Percentiles rank a stretch among this genome's conserved stretches.
Evolutionary conservation across 2,329 filamentous ascomycete species (phyloP).

Genomic region (Scytalidium sp.): DNA sequence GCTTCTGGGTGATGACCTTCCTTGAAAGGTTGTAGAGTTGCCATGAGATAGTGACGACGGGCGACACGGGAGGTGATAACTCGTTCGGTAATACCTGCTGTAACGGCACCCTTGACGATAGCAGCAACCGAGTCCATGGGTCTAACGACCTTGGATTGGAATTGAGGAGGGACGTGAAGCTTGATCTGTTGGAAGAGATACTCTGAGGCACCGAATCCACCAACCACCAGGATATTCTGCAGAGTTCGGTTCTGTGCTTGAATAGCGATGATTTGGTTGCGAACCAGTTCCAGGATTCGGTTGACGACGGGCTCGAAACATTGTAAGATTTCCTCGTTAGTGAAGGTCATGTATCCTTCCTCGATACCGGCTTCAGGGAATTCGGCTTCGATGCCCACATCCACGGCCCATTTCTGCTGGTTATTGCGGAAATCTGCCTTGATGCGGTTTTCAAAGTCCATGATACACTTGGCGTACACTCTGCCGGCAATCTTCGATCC

Average conservation of each 20-base stretch:
- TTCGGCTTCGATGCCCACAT: slow-evolving; percentile 97
- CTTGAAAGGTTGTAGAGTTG: slow-evolving; percentile 96
- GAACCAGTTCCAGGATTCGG: slow-evolving; percentile 89
- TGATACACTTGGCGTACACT: slow-evolving; percentile 98
- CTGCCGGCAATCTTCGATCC: slow-evolving; percentile 96
- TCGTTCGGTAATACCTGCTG: slow-evolving; percentile 94
- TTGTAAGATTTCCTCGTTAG: slow-evolving; percentile 97
- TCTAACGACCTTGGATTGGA: slow-evolving; percentile 95
- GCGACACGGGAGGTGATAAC: slow-evolving; percentile 97
- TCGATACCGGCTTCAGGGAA: slow-evolving; percentile 97
- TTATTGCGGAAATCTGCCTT: slow-evolving; percentile 99
- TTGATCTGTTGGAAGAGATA: slow-evolving; percentile 99
- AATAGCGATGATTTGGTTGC: slow-evolving; percentile 98
- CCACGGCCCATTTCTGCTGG: slow-evolving; percentile 97
- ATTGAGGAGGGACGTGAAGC: slow-evolving; percentile 95
- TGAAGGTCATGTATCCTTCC: slow-evolving; percentile 99
- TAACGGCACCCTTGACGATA: slow-evolving; percentile 97
- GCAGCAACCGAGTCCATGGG: slow-evolving; percentile 99
- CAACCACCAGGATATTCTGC: slow-evolving; percentile 95
- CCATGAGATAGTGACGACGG: slow-evolving; percentile 98
- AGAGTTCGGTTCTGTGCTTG: slow-evolving; percentile 92
- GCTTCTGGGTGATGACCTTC: slow-evolving; percentile 98
- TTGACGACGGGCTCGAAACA: slow-evolving; percentile 99
- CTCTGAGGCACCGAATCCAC: slow-evolving; percentile 96
- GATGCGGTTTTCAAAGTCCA: slow-evolving; percentile 99